Conservation (phyloP, 176 grass and related monocot genomes). For the Chloris gayana region DNA sequence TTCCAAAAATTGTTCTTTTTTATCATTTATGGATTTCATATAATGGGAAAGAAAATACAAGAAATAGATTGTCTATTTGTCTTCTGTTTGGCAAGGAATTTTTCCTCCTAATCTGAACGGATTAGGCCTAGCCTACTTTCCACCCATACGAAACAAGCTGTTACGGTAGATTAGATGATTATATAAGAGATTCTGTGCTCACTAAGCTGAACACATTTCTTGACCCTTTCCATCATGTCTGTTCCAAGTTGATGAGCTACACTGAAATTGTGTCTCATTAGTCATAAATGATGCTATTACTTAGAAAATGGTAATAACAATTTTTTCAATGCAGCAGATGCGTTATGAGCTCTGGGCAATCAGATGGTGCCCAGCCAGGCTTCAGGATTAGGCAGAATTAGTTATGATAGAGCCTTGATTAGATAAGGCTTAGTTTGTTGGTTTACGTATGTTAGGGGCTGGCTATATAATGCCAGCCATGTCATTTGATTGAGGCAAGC, state of each 20-base stretch:
- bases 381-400: no score
- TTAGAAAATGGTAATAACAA: neutral
- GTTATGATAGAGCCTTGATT: no score
- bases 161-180: neutral
- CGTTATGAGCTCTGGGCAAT: no score
- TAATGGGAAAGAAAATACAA: neutral
- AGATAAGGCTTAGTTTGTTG: no score
- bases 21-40: neutral
- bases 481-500: no score
- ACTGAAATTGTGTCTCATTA: neutral
- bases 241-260: neutral
- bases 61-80: neutral
- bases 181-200: neutral
- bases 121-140: no score
- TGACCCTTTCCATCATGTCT: neutral
- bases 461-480: no score
- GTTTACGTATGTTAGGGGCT: no score
- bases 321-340: neutral
- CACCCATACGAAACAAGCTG: neutral
- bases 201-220: neutral
- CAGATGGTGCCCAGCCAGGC: no score
- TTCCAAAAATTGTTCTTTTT: neutral
- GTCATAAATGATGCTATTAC: neutral
- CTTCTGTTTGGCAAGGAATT: neutral
- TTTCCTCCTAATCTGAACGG: neutral